phyloP scores from a whole-genome alignment of 2,329 filamentous ascomycete genomes.

The Cytospora piceicola region DNA sequence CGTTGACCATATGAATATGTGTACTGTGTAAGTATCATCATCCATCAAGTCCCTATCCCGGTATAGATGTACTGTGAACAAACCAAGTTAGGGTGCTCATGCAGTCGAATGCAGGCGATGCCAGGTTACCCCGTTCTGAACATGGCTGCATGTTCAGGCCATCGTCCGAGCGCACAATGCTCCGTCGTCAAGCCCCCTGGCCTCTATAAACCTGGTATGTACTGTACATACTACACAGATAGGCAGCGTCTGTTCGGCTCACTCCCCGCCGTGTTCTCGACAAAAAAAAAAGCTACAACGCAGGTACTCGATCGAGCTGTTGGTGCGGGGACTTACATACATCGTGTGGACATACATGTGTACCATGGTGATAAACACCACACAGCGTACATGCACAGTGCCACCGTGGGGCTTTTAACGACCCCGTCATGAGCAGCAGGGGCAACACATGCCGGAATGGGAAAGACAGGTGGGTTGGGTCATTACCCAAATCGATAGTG shows the following conservation, averaged over 20 bases:
- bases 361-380: no score
- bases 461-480: not conserved
- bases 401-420: not conserved
- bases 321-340: no score
- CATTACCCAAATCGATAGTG: not conserved
- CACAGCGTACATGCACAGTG: no score
- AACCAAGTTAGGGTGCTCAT: not conserved
- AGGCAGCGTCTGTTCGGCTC: not conserved
- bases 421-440: not conserved
- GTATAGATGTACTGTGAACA: not conserved
- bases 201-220: not conserved
- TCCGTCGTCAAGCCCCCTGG: not conserved
- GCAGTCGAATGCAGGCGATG: not conserved
- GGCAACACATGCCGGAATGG: not conserved
- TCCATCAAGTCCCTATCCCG: not conserved
- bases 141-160: not conserved
- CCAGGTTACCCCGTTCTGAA: not conserved
- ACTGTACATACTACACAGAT: not conserved
- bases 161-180: not conserved
- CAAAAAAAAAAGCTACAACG: not conserved
- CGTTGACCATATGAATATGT: not conserved
- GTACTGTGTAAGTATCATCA: not conserved
- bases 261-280: not conserved
- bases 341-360: not conserved
- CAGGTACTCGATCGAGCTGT: conserved; percentile 1